Conservation (phyloP, 23 red algal species). For the Agarophyton chilense region DNA sequence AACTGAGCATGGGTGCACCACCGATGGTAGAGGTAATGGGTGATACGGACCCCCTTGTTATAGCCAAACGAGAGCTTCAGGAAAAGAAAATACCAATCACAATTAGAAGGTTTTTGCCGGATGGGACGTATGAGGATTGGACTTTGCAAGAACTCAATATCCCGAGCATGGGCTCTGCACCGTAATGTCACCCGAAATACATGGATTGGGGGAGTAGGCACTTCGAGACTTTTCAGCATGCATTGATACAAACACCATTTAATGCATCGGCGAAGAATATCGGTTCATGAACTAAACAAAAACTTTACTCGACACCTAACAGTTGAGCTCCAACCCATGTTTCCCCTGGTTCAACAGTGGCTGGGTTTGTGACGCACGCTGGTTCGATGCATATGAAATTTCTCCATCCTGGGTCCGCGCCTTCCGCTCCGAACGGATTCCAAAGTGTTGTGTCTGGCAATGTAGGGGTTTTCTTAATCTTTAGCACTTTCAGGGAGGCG, state of each 20-base stretch:
- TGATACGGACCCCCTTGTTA: slow-evolving; percentile 93
- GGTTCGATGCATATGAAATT: slow-evolving; percentile 98
- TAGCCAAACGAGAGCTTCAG: slow-evolving; percentile 91
- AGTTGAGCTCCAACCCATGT: slow-evolving; percentile 93
- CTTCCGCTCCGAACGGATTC: slow-evolving; percentile 93
- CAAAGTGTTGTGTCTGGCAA: slow-evolving; percentile 91
- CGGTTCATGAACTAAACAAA: neutral
- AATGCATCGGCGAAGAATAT: neutral
- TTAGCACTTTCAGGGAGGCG: slow-evolving; percentile 82
- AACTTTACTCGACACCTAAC: slow-evolving; percentile 81
- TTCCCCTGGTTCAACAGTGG: slow-evolving; percentile 81
- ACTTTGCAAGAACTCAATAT: slow-evolving; percentile 86
- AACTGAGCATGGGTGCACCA: slow-evolving; percentile 96
- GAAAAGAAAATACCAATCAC: slow-evolving; percentile 98
- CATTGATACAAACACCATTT: neutral
- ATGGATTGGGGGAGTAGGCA: neutral
- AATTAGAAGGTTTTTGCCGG: slow-evolving; percentile 90
- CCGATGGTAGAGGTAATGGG: slow-evolving; percentile 87
- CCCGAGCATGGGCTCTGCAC: slow-evolving; percentile 51
- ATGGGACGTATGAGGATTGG: slow-evolving; percentile 97
- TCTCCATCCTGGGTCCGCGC: slow-evolving; percentile 94
- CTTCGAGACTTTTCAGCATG: neutral
- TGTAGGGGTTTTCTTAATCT: slow-evolving; percentile 85
- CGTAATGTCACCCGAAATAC: too few species aligned
- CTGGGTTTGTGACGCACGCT: slow-evolving; percentile 74